Percentiles rank a stretch among this genome's conserved stretches.
phyloP scores from a whole-genome alignment of 306 rosid genomes.

The Malus fusca region DNA sequence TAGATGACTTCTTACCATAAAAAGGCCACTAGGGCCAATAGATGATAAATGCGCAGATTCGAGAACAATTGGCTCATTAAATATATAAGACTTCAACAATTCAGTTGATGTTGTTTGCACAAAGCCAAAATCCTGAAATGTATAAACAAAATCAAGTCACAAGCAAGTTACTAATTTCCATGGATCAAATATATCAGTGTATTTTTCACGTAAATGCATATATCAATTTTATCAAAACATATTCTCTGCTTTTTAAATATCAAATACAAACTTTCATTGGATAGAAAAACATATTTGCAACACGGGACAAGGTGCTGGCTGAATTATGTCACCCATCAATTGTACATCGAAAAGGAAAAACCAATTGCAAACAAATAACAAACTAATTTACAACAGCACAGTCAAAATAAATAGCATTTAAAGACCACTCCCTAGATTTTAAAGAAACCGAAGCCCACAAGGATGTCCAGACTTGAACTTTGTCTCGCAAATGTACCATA shows the following conservation, averaged over 20 bases:
- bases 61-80: conserved; percentile 62
- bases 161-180: conserved; percentile 2
- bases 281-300: background rate
- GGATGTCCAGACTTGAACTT: background rate
- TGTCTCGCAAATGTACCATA: background rate
- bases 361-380: background rate
- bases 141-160: conserved; percentile 21
- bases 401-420: background rate
- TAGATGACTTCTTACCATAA: conserved; percentile 39
- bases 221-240: background rate
- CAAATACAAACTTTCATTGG: background rate
- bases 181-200: background rate
- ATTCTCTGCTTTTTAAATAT: background rate
- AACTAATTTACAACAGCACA: background rate
- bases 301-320: background rate
- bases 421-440: background rate
- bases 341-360: background rate
- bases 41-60: conserved; percentile 59
- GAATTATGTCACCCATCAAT: background rate
- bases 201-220: background rate
- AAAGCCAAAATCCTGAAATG: conserved; percentile 71
- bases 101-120: conserved; percentile 87
- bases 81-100: conserved; percentile 67
- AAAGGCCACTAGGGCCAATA: conserved; percentile 62
- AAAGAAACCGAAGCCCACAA: background rate